Base-by-base conservation (phyloP, 2,329 filamentous ascomycete genomes). In the Neonectria hederae region DNA sequence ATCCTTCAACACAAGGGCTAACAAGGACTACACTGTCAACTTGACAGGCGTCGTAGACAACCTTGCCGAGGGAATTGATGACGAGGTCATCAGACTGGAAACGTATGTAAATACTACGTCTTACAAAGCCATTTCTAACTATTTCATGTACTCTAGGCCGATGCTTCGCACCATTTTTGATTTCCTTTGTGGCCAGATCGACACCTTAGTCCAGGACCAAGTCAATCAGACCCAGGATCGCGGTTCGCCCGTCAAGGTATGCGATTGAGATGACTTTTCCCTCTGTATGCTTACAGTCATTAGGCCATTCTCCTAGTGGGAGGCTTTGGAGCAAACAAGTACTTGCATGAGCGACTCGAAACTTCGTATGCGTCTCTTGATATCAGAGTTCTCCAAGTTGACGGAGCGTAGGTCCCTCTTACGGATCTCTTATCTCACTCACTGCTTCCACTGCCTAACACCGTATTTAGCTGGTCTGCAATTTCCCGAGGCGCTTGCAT, bases 241-340 rank as follows among this genome's bases (percentile, higher is more conserved):
- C 17, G 42, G 8, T 2, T 35, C 24, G 2, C 40, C 40, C 26
- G 54, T 45, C 10, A 54, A 42, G 38, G 53, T 54, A 54, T 2
- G 22, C 10, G 8, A 10, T 2, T n/a, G n/a, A n/a, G n/a, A n/a
- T n/a, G n/a, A n/a, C n/a, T 26, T 13, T 26, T 13, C 40, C 5
- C 28, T 22, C 13, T 11, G n/a, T 21, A 10, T 3, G 7, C 51
- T 54, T 42, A 45, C 21, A 4, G 24, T 5, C 7, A 4, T 4
- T 14, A 43, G 53, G 54, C 54, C 1, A 57, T 57, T 17, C 28
- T 57, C 2, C 30, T 57, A 3, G 42, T 57, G 17, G 54, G 54
- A 0, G 54, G 54, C 5, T 57, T 57, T 19, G 54, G 54, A 10
- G 35, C 40, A 1, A 57, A 22, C 28, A 46, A 35, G 24, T 57